phyloP scores from a whole-genome alignment of 768 basidiomycete genomes.

The Ephemerocybe angulata region DNA sequence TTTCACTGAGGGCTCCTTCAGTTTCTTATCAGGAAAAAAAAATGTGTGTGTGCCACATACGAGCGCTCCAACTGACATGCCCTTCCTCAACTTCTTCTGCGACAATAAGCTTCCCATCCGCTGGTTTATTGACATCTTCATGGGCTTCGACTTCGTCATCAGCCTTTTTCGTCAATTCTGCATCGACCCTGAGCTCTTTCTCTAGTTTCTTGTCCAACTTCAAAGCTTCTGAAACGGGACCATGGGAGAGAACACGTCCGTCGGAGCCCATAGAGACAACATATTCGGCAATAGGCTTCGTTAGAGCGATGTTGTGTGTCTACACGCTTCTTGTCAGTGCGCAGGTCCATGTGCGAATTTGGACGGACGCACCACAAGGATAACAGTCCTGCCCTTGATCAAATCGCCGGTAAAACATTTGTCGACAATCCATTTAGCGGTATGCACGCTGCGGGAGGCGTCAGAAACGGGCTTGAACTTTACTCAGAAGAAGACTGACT shows the following conservation, averaged over 20 bases:
- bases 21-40: background rate
- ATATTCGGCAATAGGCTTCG: slow-evolving; percentile 48
- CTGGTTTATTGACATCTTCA: slow-evolving; percentile 14
- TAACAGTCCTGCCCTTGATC: slow-evolving; percentile 69
- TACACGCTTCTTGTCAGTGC: slow-evolving; percentile 10
- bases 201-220: slow-evolving; percentile 23
- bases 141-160: slow-evolving; percentile 24
- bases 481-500: slow-evolving; percentile 22
- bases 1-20: slow-evolving; percentile 21
- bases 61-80: slow-evolving; percentile 49
- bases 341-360: background rate
- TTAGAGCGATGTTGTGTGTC: slow-evolving; percentile 50
- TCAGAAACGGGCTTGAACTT: background rate
- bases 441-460: slow-evolving; percentile 52
- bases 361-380: slow-evolving; percentile 58
- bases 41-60: slow-evolving; percentile 23
- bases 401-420: slow-evolving; percentile 77
- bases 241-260: slow-evolving; percentile 48
- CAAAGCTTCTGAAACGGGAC: slow-evolving; percentile 44
- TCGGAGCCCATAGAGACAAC: slow-evolving; percentile 53
- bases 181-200: slow-evolving; percentile 25
- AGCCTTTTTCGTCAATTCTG: slow-evolving; percentile 25
- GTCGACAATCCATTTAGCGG: slow-evolving; percentile 74
- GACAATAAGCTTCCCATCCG: slow-evolving; percentile 55
- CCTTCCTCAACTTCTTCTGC: slow-evolving; percentile 61